Conservation (phyloP, 148 eudicot species). For the Rhododendron kiyosumense region DNA sequence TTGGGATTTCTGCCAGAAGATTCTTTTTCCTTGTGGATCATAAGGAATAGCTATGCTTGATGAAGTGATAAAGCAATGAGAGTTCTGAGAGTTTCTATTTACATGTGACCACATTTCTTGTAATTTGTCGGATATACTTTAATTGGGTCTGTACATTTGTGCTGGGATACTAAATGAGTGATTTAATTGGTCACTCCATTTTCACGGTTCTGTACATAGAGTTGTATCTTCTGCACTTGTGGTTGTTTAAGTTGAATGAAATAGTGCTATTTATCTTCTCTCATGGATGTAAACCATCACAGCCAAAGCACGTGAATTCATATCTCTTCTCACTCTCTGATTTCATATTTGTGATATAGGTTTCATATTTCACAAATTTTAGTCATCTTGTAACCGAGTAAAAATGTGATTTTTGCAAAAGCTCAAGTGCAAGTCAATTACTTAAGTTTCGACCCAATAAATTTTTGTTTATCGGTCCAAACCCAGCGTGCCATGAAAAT, state of each 20-base stretch:
- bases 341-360: background rate
- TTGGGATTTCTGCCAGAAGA: background rate
- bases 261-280: background rate
- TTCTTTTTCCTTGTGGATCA: background rate
- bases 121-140: background rate
- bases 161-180: background rate
- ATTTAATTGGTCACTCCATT: background rate
- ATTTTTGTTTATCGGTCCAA: too few species aligned
- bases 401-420: background rate
- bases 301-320: background rate
- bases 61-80: background rate
- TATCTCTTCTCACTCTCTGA: background rate
- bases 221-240: background rate
- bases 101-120: background rate
- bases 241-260: background rate
- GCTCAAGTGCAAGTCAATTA: background rate
- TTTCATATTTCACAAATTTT: background rate
- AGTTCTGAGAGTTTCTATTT: background rate
- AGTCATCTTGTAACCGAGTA: background rate
- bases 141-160: background rate
- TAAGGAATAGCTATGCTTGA: background rate
- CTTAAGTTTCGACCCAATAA: background rate
- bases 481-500: too few species aligned
- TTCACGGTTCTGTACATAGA: background rate
- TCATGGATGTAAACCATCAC: background rate